Conservation (phyloP, 768 basidiomycete species). For the Auriscalpium vulgare region DNA sequence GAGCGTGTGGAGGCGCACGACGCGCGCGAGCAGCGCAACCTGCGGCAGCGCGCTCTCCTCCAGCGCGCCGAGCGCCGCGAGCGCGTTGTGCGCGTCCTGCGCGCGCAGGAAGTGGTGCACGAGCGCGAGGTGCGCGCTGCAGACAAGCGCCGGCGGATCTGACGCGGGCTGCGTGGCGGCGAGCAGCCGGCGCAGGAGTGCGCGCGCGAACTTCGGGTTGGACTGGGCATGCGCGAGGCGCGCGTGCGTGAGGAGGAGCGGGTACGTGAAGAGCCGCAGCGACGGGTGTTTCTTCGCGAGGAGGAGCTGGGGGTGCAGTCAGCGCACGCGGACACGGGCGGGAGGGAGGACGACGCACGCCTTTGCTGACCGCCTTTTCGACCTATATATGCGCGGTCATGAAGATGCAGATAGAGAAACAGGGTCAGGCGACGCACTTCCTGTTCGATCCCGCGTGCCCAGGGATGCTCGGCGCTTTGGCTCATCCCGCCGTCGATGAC, state of each 20-base stretch:
- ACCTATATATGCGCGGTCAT: conserved; percentile 26
- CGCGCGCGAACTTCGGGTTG: conserved; percentile 54
- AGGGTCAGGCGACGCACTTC: too few relatives aligned
- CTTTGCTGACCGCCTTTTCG: conserved; percentile 62
- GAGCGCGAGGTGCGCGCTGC: conserved; percentile 47
- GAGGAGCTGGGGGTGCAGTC: conserved; percentile 28
- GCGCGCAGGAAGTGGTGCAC: conserved; percentile 31
- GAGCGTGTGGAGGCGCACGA: conserved; percentile 51
- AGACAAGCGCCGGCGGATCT: conserved; percentile 46
- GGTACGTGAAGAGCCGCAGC: conserved; percentile 49
- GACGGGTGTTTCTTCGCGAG: conserved; percentile 66
- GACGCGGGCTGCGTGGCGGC: conserved; percentile 31
- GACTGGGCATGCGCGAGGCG: conserved; percentile 44
- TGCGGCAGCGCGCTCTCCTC: conserved; percentile 30
- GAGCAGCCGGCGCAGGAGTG: conserved; percentile 47
- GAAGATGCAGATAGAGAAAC: too few relatives aligned
- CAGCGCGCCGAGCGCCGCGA: conserved; percentile 27
- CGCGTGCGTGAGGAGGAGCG: conserved; percentile 54
- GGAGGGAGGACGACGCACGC: conserved; percentile 39
- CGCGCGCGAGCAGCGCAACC: conserved; percentile 41
- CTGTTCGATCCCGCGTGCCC: conserved; percentile 42
- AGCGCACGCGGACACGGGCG: not conserved
- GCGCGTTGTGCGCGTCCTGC: conserved; percentile 23
- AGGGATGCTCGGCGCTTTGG: conserved; percentile 26
- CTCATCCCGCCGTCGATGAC: conserved; percentile 41